Evolutionary conservation across 75 land plant species (phyloP), one percentile per base, ranked within the genome.

Genomic region (Cryptomeria japonica): DNA sequence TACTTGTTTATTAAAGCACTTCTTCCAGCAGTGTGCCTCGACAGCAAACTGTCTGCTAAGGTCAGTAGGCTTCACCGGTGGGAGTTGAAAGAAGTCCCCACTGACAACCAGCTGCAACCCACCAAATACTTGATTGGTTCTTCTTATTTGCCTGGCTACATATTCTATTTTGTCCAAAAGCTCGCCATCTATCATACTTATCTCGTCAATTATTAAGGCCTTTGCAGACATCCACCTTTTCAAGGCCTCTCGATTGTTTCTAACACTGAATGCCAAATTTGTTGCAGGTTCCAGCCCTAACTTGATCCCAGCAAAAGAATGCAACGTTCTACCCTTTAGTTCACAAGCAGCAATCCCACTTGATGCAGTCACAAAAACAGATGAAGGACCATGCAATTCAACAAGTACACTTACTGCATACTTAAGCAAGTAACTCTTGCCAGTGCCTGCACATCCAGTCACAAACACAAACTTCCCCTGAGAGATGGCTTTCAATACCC

Each of bases 391-490:
- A 86, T 95, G 84, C 61, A 90, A 86, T 13, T 87, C 85, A 51
- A 80, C 84, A 34, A 96, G 89, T 19, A 64, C 53, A 34, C 85
- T 55, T 14, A 93, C 89, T 5, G 93, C 89, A 64, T 91, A 80
- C 80, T 89, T 80, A 46, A 96, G 87, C 85, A 96, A 73, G 37
- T 91, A 88, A 83, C 94, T 94, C 86, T 95, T 94, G 2, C 96
- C 97, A 16, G 97, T 96, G 42, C 97, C 97, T 2, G 97, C 96
- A 34, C 96, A 95, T n/a, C 97, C 97, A 4, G 97, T 96, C 19
- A 96, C 87, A 86, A 96, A 96, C n/a, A 96, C 94, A 77, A 96
- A 96, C 32, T 91, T 77, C 39, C 92, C 88, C 49, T 70, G n/a
- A 12, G 92, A 88, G n/a, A 96, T 90, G 42, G 94, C 92, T 28